Base-by-base conservation (phyloP, 2,329 filamentous ascomycete genomes). In the Apiospora malaysiana region DNA sequence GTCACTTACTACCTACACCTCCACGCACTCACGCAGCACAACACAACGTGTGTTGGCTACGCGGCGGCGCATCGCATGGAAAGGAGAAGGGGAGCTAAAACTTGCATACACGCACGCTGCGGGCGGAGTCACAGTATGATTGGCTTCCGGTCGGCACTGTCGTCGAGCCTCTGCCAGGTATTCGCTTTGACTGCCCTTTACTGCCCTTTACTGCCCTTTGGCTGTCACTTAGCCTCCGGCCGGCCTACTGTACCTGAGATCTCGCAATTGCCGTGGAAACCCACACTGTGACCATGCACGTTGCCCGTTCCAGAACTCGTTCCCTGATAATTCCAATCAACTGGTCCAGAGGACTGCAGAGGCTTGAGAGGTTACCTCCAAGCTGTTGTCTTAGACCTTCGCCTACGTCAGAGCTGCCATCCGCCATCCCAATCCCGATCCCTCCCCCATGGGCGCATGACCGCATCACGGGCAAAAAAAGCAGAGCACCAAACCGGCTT, bases 381-480 rank as follows among this genome's bases (percentile, higher is more conserved):
- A 37, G 8, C 21, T 21, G 32, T 63, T 32, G 10, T 40, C 42
- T 63, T 63, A 63, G 32, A 63, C 42, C 42, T 45, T 45, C 16
- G 42, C 42, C 65, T 67, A 67, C 65, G 65, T 67, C 65, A 67
- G 65, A 27, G 65, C 65, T 67, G 65, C 40, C 65, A 67, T 67
- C 43, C 25, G 65, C 40, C 65, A 67, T 67, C 43, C 25, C 65
- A 32, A 27, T 12, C 51, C 65, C 23, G 27, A 67, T 67, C 43
- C 25, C 65, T 67, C 42, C 65, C 63, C 65, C 23, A 67, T 45
- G 14, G 65, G 40, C 65, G 65, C 65, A 67, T 67, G 65, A 67
- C 43, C 65, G 23, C 42, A 67, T 67, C 27, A 46, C 65, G 14
- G 43, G 25, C 23, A 67, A 32, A 32, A 32, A 32, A 32, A 21